Base-by-base conservation (phyloP, 2,329 filamentous ascomycete species). In the Hymenoscyphus albidus region DNA sequence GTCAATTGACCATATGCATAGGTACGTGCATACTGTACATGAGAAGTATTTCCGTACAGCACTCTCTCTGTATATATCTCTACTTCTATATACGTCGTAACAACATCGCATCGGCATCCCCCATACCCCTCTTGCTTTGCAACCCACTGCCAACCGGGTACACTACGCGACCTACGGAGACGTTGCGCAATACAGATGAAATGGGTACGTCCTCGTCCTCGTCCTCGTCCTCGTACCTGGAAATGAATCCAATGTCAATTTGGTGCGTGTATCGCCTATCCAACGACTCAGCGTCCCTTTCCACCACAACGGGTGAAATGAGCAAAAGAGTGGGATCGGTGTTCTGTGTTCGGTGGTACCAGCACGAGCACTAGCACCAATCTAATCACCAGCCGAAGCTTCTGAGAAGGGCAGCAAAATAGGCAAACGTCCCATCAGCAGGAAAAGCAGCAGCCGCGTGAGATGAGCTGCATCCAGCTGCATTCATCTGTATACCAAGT, bases 391-490 rank as follows among this genome's bases (percentile, higher is more conserved):
- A 27, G 27, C 27, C 27, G 27, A 32, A 51, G 39, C 22, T 32
- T 27, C n/a, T 32, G 58, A 32, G 58, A 51, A 32, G 39, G 58
- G 42, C 48, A 54, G 22, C 48, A 54, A 27, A 54, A 54, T 13
- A 54, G 48, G 48, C 48, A 27, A 31, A 54, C 48, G 48, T 39
- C 40, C 40, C 18, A 38, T 27, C 14, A 31, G 58, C 39, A 39
- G 59, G 12, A 14, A 42, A 40, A 44, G 39, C 58, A 59, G 58
- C 31, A 58, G 59, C 59, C 16, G 42, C 59, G 59, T 62, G 60
- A 57, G 60, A 62, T 62, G 60, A 62, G 60, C 35, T 59, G 61
- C 32, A 56, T 56, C 39, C 22, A 10, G 27, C 27, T 27, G 27
- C 27, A 27, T 3, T 18, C 22, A 22, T 51, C 44, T 51, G 44